A percentile compares a stretch with the other conserved stretches of the same genome.
phyloP scores from a whole-genome alignment of 2,329 filamentous ascomycete genomes.

The Periconia digitata region DNA sequence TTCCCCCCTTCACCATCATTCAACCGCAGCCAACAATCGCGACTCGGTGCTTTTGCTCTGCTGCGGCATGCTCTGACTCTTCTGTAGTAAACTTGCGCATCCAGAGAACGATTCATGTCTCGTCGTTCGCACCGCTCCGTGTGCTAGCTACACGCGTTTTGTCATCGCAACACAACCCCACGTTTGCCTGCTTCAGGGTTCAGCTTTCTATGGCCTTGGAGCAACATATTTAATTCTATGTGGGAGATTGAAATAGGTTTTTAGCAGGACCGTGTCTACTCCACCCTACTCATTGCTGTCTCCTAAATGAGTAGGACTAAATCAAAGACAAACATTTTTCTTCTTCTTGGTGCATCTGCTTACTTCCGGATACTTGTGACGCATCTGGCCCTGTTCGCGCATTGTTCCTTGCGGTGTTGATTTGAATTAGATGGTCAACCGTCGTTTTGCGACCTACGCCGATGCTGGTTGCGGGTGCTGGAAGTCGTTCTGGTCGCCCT shows the following conservation, averaged over 20 bases:
- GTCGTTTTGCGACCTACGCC: too few relatives aligned
- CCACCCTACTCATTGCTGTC: conserved; percentile 51
- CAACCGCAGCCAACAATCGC: not conserved
- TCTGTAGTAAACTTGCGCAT: too few relatives aligned
- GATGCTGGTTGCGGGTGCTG: too few relatives aligned
- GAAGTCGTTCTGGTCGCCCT: too few relatives aligned
- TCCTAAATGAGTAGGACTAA: conserved; percentile 50
- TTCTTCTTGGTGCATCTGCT: not conserved
- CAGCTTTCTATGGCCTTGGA: conserved; percentile 48
- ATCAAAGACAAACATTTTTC: conserved; percentile 49
- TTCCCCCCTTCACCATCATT: not conserved
- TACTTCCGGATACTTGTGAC: too few relatives aligned
- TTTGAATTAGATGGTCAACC: too few relatives aligned
- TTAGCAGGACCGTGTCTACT: conserved; percentile 57
- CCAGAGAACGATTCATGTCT: conserved; percentile 17
- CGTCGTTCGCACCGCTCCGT: conserved; percentile 15
- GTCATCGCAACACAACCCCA: conserved; percentile 34
- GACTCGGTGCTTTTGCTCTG: not conserved
- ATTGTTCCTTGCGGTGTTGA: too few relatives aligned
- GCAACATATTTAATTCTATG: conserved; percentile 54
- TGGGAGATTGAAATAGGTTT: conserved; percentile 54
- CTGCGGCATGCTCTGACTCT: not conserved
- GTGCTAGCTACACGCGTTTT: conserved; percentile 5
- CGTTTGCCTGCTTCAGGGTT: conserved; percentile 55
- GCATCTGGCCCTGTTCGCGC: too few relatives aligned